Evolutionary conservation across 2,329 filamentous ascomycete genomes (phyloP), one percentile per base, ranked within the genome.

Genomic region (Penicillium paneum): DNA sequence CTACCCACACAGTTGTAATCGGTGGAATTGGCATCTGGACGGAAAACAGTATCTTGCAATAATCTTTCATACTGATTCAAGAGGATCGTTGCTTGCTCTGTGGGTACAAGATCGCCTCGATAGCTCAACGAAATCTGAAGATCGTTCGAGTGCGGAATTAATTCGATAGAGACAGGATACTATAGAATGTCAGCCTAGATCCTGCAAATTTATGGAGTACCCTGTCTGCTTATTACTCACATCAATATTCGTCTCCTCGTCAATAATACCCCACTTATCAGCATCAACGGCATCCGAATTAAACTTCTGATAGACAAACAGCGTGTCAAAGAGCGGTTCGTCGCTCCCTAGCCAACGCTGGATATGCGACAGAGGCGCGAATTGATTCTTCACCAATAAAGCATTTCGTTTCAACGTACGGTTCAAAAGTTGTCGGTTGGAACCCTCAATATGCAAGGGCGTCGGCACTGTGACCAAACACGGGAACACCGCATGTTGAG

Each of bases 401-500:
- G 82, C 79, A 64, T 89, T 92, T 44, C 83, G 83, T 0, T 76
- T 71, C 78, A 91, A 85, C 72, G 91, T 86, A 13, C 77, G 73
- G 5, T 79, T 62, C 3, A 95, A 67, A 8, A 92, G 71, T 1
- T 82, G 76, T 1, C 64, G 60, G 55, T 88, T 87, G 0, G 79
- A 81, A 0, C 78, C 67, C 1, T 69, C 67, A 17, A 88, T 79
- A 21, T 77, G 70, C n/a, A 83, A 82, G 11, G 86, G 70, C 0
- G 94, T 80, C 0, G 93, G 93, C 2, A 96, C 71, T 0, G 91
- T 96, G 0, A 87, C 86, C 52, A 97, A 84, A 67, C 89, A 93
- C 0, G 93, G 92, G 48, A 97, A 89, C 0, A 83, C 79, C 5
- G 82, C 80, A 6, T 78, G 68, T 17, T 81, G 78, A 0, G 85